Base-by-base conservation (phyloP, 2,329 filamentous ascomycete genomes). In the Arthrobotrys sphaeroides region DNA sequence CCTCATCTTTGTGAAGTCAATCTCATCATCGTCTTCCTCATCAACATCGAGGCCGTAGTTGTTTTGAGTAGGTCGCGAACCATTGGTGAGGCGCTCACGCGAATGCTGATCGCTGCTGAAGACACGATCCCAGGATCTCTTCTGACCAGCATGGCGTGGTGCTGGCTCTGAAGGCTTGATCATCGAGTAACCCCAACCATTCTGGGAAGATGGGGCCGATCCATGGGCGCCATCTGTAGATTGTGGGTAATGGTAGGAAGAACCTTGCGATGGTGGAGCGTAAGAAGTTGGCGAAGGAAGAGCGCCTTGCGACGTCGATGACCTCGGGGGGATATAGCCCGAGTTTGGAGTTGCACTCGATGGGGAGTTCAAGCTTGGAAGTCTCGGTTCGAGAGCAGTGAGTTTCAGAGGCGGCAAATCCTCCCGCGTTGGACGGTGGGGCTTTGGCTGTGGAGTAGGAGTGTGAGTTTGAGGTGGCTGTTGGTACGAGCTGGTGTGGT, bases 61-160 rank as follows among this genome's bases (percentile, higher is more conserved):
- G n/a, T 72, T 65, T 28, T 68, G 65, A 9, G 60, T 78, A 45
- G 79, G 79, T 40, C 79, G 77, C 36, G 76, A 77, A 9, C 78
- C 77, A 36, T 79, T 78, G 43, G 77, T 77, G 62, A 80, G 77
- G 47, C 78, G 60, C 36, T 78, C 79, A 47, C 78, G 78, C 43
- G 78, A 74, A 45, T 80, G 78, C n/a, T 77, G 68, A 16, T 75
- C 72, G 28, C 77, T 75, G 68, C 78, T 79, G 64, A 80, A 80
- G 12, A 79, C 79, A 36, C 78, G 70, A 42, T 79, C 78, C 79
- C 79, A 80, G 22, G 77, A 40, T 53, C 79, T 73, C 77, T 80
- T 80, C 24, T 77, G 78, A 20, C 78, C 78, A n/a, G 72, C 72
- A 18, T 75, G 72, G 10, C 78, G 75, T 18, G 65, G 62, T 16